Evolutionary conservation across 2,329 filamentous ascomycete species (phyloP).

Genomic region (Penicillium freii): DNA sequence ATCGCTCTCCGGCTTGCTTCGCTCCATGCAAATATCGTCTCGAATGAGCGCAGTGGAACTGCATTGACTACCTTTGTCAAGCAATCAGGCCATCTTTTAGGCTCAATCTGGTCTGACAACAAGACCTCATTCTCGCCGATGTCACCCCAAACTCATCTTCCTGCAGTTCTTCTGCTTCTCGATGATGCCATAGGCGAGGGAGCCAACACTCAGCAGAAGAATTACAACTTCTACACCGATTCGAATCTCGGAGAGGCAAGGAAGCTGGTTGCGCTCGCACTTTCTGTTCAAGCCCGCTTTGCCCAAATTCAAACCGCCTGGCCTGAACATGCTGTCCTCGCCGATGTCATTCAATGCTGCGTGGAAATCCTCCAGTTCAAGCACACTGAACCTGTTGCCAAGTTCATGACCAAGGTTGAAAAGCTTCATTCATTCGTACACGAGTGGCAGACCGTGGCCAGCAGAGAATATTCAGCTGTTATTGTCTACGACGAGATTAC

Average conservation of each 20-base stretch:
- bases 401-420: slow-evolving; percentile 81
- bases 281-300: slow-evolving; percentile 70
- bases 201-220: slow-evolving; percentile 39
- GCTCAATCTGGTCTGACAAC: slow-evolving; percentile 32
- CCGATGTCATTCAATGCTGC: slow-evolving; percentile 73
- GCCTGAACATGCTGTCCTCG: slow-evolving; percentile 74
- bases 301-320: slow-evolving; percentile 62
- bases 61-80: slow-evolving; percentile 37
- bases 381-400: slow-evolving; percentile 80
- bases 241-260: slow-evolving; percentile 73
- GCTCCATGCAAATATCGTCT: slow-evolving; percentile 54
- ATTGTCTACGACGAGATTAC: slow-evolving; percentile 75
- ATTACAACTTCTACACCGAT: slow-evolving; percentile 89
- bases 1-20: slow-evolving; percentile 62
- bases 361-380: slow-evolving; percentile 71
- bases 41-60: slow-evolving; percentile 27
- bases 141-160: slow-evolving; percentile 57
- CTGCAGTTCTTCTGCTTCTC: slow-evolving; percentile 64
- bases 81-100: slow-evolving; percentile 36
- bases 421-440: slow-evolving; percentile 81
- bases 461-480: slow-evolving; percentile 69
- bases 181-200: slow-evolving; percentile 59
- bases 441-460: slow-evolving; percentile 94
- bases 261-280: slow-evolving; percentile 67
- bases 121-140: slow-evolving; percentile 25